Evolutionary conservation across 306 rosid genomes (phyloP), one percentile per base, ranked within the genome.

Genomic region (Datisca glomerata): DNA sequence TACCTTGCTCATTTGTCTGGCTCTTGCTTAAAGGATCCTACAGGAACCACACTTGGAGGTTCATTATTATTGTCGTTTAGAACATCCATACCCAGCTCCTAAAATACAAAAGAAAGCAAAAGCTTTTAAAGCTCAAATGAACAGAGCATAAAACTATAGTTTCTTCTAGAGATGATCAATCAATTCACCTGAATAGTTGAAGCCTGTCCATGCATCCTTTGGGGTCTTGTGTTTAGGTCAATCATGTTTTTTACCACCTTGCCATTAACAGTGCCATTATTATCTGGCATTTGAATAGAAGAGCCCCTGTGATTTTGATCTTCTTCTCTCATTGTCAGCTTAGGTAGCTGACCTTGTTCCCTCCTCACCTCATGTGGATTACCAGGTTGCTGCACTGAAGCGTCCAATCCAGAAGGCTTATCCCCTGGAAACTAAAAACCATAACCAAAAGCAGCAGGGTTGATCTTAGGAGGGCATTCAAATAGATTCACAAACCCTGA

Each of bases 181-280:
- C 24, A 36, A 22, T 21, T 46, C 7, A 89, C 98, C 98, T 80
- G 93, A 66, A 80, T 68, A 71, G 80, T 84, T 36, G 91, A 79
- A 24, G 81, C 71, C 6, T 80, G 98, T 48, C 73, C 98, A 12
- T 72, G 91, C 67, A 89, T 54, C 68, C 80, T 72, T 20, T 74
- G 79, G 66, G 98, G 98, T 73, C 84, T 72, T 64, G 84, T 75
- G 66, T 89, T 89, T 69, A 89, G 70, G 64, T 89, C 98, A 50
- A 89, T 74, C 93, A 89, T 65, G 56, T 89, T 69, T n/a, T 50
- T 75, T 21, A 84, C 86, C 55, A 71, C 68, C 81, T 68, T 64
- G 51, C 67, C 38, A 47, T 80, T 76, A 8, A 79, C 86, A 61
- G 70, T 84, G 20, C 61, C 70, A 42, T 72, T 58, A 32, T 75